Conservation (phyloP, 129 eudicot genomes). For the Calendula officinalis region DNA sequence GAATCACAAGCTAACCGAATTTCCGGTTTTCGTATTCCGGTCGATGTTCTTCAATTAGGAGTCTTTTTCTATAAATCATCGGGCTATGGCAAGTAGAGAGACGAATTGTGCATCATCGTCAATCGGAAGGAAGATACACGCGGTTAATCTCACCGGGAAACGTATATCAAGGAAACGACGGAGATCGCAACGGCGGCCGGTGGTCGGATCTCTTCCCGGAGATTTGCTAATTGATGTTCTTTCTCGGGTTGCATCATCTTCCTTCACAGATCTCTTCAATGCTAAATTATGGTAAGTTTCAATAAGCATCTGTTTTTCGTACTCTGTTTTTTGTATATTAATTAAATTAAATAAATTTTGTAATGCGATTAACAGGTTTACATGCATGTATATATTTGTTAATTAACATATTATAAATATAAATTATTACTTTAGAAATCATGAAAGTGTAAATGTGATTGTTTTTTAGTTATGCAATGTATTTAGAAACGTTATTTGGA, state of each 20-base stretch:
- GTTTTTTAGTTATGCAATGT: neutral
- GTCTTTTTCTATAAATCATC: neutral
- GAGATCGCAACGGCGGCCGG: conserved; percentile 21
- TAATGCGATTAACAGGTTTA: no score
- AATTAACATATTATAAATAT: no score
- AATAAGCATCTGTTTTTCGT: neutral
- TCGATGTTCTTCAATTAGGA: neutral
- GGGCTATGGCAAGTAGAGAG: neutral
- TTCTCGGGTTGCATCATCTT: conserved; percentile 44
- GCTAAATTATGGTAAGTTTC: conserved; percentile 41
- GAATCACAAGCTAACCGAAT: neutral
- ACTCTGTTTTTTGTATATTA: neutral
- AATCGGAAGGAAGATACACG: conserved; percentile 24
- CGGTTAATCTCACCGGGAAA: conserved; percentile 5
- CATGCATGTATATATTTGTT: conserved; percentile 9
- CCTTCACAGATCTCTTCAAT: conserved; percentile 49
- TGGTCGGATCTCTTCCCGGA: conserved; percentile 40
- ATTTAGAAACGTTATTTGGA: neutral
- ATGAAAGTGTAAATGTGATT: conserved; percentile 1
- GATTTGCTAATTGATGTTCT: conserved; percentile 40
- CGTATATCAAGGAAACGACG: conserved; percentile 3
- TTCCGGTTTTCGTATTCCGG: conserved; percentile 4
- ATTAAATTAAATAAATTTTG: no score
- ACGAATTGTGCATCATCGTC: conserved; percentile 24
- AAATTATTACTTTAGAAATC: no score